Evolutionary conservation across 495 filamentous ascomycete species (phyloP), one percentile per base, ranked within the genome.

Genomic region (Xylaria curta): DNA sequence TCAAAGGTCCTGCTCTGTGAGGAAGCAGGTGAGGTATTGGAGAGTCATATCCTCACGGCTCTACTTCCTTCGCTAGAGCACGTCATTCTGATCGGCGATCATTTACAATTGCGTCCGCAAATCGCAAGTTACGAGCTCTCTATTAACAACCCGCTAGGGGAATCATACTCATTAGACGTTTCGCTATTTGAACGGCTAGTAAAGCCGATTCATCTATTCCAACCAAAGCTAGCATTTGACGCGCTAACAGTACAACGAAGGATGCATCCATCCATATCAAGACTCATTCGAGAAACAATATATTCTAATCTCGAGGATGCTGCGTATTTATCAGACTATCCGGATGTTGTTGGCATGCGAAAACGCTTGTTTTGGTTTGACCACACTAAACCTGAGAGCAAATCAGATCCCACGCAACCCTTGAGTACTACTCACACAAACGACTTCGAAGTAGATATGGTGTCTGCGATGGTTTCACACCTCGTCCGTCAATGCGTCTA

Each of bases 1-100:
- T 81, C 84, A 28, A 95, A 95, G 75, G 88, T 93, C 2, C 66
- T 96, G 42, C 46, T 95, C 17, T 90, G 88, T 65, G 92, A 94
- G 81, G 93, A 95, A 75, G 93, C 92, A 4, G 92, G 87, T 1
- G 91, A 94, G 73, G 90, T 95, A 0, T 76, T 94, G 26, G 92
- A 95, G 73, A 84, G 89, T 0, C 91, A 94, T 74, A 78, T 90
- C 0, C 80, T 95, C 5, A 87, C 90, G 0, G 87, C 91, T 0
- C 73, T 96, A 2, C 74, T 94, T 56, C 92, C 91, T 0, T 87
- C 85, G 0, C 76, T 94, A 3, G 87, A 95, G 75, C 93, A 95
- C 72, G 80, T 83, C 42, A 93, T 94, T 69, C 84, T 90, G 9
- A 94, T 95, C 69, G 92, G 93, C 0, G 93, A 95, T 75, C 92